Evolutionary conservation across 768 basidiomycete genomes (phyloP).

Genomic region (Tricholoma flavovirens): DNA sequence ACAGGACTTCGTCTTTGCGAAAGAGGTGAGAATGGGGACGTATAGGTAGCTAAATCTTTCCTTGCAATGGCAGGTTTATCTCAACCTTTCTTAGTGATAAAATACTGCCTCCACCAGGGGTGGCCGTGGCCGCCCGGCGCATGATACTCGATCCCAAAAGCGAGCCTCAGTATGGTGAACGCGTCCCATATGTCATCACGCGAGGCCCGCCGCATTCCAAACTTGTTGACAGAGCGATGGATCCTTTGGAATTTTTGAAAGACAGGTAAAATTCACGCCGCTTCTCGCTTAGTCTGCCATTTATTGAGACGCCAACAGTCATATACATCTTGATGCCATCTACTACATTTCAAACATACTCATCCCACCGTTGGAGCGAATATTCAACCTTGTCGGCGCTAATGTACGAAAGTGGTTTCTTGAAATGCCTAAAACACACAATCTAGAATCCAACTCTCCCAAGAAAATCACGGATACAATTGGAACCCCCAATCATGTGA

Average conservation of each 20-base stretch:
- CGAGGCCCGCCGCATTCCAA: constrained; percentile 56
- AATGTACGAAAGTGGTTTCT: constrained; percentile 84
- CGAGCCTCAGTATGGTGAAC: constrained; percentile 89
- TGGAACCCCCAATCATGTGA: constrained; percentile 32
- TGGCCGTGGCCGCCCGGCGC: constrained; percentile 73
- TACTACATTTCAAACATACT: constrained; percentile 88
- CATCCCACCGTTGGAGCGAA: constrained; percentile 84
- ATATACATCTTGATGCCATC: constrained; percentile 70
- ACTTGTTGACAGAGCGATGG: constrained; percentile 69
- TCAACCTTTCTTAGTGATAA: constrained; percentile 52
- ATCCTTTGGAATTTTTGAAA: constrained; percentile 64
- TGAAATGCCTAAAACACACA: constrained; percentile 65
- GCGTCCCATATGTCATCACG: constrained; percentile 86
- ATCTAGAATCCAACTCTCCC: constrained; percentile 26
- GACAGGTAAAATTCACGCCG: constrained; percentile 45
- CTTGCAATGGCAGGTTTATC: background rate
- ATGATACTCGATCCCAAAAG: constrained; percentile 70
- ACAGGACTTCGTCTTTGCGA: constrained; percentile 94
- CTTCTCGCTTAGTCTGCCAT: background rate
- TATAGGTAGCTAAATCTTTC: constrained; percentile 58
- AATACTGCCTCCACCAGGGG: constrained; percentile 87
- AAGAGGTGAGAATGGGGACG: constrained; percentile 89
- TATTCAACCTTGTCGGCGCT: constrained; percentile 88
- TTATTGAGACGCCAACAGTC: constrained; percentile 30
- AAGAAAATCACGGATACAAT: constrained; percentile 16